Base-by-base conservation (phyloP, 108 stramenopile genomes). In the Skeletonema grethae region DNA sequence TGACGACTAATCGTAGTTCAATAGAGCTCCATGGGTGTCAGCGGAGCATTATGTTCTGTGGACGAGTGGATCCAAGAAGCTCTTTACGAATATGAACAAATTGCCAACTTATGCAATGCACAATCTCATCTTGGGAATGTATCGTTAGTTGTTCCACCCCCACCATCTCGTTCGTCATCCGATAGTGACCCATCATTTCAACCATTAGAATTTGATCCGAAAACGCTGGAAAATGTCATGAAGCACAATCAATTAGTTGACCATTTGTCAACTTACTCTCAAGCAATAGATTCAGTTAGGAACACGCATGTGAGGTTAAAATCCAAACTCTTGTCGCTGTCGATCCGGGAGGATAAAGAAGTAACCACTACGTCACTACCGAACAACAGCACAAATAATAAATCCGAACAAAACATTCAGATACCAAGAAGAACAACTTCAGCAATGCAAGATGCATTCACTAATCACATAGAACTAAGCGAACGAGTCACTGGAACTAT, bases 401-500 rank as follows among this genome's bases (percentile, higher is more conserved):
- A 70, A n/a, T 20, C 28, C 16, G 61, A 24, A 10, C 39, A 67
- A 29, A 16, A 20, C 0, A 16, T 31, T 32, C 36, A 36, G 1
- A 22, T 24, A 57, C 45, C 43, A 56, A 38, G 60, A 50, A 45
- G 59, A 15, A 48, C 65, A 25, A 28, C 80, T 56, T 50, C 57
- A 31, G 32, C 63, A 22, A 25, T 50, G 20, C 22, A 62, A 50
- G 65, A 69, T 9, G 73, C 69, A 63, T 71, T 82, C 8, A 38
- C 12, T 1, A 29, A 36, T 6, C 80, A 82, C 46, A 22, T 82
- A 16, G 70, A 75, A 66, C 45, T 82, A 29, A 75, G 73, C 36
- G 80, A 82, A 62, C 65, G 80, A 29, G 74, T 75, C 2, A 82
- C 75, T 22, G 61, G 74, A 5, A 82, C 80, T 7, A 55, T 71